Evolutionary conservation across 2,329 filamentous ascomycete genomes (phyloP), one percentile per base, ranked within the genome.

Genomic region (Cercospora brassicicola): DNA sequence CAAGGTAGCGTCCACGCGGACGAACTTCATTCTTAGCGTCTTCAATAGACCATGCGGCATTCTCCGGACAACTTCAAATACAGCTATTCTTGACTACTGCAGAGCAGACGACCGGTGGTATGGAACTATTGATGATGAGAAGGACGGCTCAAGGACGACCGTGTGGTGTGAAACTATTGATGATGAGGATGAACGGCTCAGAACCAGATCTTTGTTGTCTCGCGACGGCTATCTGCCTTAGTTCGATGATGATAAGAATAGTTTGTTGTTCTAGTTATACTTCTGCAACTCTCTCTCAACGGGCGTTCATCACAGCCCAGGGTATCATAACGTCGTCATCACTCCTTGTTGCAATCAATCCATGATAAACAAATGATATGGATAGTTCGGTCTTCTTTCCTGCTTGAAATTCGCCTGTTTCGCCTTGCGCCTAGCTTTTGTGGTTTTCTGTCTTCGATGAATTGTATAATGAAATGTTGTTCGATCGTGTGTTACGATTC

Each of bases 261-360:
- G 13, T 39, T 39, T n/a, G 33, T 39, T 39, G 33, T 39, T 39
- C 33, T 39, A 39, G 33, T 15, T n/a, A 39, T 39, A 42, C 36
- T 42, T 8, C 36, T n/a, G 36, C 36, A n/a, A 42, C 15, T n/a
- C 36, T 15, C 36, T 15, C 36, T 42, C 36, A 39, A 39, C 36
- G 36, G 36, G 36, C 36, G 6, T 42, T 42, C 36, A 42, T 42
- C 36, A 42, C 36, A 42, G 36, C 59, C 59, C 59, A 64, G 67
- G 67, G 67, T 68, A 68, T 68, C 67, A 65, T 68, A 64, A 64
- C 20, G 30, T 59, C 62, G 33, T 57, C 15, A 26, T 57, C 23
- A 28, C 51, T 13, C 18, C 33, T 28, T 23, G 10, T 23, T 26
- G 20, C 20, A 53, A 15, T 53, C 20, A 53, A 15, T 53, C 48